A percentile compares a stretch with the other conserved stretches of the same genome.
Conservation (phyloP, 1,284 basidiomycete genomes). For the Cerioporus squamosus region DNA sequence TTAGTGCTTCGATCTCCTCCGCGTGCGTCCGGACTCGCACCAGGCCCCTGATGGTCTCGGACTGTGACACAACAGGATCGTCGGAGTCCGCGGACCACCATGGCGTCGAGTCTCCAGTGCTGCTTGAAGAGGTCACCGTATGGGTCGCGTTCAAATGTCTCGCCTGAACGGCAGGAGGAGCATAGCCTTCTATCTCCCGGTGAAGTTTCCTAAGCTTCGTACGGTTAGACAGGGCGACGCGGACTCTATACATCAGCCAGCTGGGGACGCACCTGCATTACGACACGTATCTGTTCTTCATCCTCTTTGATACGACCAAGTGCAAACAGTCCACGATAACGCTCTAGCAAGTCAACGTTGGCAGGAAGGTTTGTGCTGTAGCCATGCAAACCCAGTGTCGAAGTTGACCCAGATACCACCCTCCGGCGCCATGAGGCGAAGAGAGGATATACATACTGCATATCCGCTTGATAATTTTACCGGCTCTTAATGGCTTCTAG, state of each 20-base stretch:
- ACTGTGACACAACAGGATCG: slow-evolving; percentile 17
- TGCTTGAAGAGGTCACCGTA: slow-evolving; percentile 21
- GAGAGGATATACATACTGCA: too few relatives aligned
- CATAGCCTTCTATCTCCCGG: slow-evolving; percentile 51
- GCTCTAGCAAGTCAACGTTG: slow-evolving; percentile 33
- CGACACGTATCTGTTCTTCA: slow-evolving; percentile 65
- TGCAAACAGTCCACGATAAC: slow-evolving; percentile 34
- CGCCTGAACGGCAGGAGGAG: slow-evolving; percentile 45
- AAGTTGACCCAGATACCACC: neutral
- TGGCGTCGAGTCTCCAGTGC: slow-evolving; percentile 11
- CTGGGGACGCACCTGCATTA: slow-evolving; percentile 55
- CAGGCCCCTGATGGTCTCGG: slow-evolving; percentile 37
- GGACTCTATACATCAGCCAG: neutral
- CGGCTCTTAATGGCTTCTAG: too few relatives aligned
- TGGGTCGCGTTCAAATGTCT: slow-evolving; percentile 31
- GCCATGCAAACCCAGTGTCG: neutral
- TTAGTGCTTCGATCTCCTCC: slow-evolving; percentile 60
- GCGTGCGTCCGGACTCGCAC: slow-evolving; percentile 58
- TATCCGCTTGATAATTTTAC: too few relatives aligned
- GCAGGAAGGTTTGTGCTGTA: slow-evolving; percentile 19
- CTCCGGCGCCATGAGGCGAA: too few relatives aligned
- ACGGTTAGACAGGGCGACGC: neutral
- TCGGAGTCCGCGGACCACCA: slow-evolving; percentile 37
- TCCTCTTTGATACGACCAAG: slow-evolving; percentile 60
- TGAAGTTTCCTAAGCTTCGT: slow-evolving; percentile 51